Conservation (phyloP, 257 asterid genomes). For the Cruciata laevipes region DNA sequence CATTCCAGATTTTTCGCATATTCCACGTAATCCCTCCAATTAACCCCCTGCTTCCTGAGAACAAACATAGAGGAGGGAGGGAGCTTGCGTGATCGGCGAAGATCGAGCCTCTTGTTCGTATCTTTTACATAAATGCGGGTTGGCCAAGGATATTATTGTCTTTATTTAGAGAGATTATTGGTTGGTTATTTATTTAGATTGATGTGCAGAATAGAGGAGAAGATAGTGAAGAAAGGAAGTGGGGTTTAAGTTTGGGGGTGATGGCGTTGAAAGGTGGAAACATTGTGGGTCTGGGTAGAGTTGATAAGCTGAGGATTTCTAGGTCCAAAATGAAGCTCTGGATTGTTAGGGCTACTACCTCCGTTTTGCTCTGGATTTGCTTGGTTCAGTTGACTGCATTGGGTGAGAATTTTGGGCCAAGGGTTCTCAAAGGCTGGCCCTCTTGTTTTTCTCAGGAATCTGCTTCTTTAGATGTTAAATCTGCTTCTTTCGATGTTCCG, state of each 20-base stretch:
- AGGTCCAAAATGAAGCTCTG: slow-evolving; percentile 85
- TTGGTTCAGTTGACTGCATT: slow-evolving; percentile 82
- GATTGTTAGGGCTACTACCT: slow-evolving; percentile 79
- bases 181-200: slow-evolving; percentile 7
- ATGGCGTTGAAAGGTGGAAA: slow-evolving; percentile 67
- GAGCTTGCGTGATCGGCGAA: slow-evolving; percentile 10
- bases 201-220: slow-evolving; percentile 46
- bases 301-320: slow-evolving; percentile 71
- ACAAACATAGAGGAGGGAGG: not conserved
- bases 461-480: slow-evolving; percentile 45
- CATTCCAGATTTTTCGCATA: slow-evolving; percentile 16
- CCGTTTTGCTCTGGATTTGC: slow-evolving; percentile 82
- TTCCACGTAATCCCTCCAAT: slow-evolving; percentile 9
- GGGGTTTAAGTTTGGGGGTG: slow-evolving; percentile 25
- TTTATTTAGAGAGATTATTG: not conserved
- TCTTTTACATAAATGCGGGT: slow-evolving; percentile 2
- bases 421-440: slow-evolving; percentile 88
- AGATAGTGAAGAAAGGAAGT: slow-evolving; percentile 34
- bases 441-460: slow-evolving; percentile 79
- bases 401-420: slow-evolving; percentile 86
- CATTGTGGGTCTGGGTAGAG: slow-evolving; percentile 37
- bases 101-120: slow-evolving; percentile 8
- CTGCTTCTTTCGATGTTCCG: slow-evolving; percentile 41
- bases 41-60: not conserved
- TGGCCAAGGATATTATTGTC: not conserved